phyloP scores from a whole-genome alignment of 2,329 filamentous ascomycete species.

The Fusarium torreyae region DNA sequence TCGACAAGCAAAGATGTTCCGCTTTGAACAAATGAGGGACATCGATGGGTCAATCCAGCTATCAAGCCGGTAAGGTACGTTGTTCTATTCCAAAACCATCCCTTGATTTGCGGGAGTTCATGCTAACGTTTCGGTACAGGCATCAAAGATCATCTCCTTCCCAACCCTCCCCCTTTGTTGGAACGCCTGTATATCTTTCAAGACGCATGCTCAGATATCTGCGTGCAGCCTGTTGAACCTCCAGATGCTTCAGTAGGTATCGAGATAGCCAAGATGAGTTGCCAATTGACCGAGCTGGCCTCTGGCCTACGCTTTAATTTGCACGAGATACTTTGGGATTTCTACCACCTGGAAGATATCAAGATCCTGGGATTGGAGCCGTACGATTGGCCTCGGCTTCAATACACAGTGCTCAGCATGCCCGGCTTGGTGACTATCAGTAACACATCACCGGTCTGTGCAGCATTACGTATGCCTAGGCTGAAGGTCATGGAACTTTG shows the following conservation, averaged over 20 bases:
- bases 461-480: neutral
- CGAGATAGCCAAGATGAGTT: neutral
- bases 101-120: neutral
- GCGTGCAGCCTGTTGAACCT: neutral
- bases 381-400: neutral
- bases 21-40: neutral
- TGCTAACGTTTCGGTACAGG: neutral
- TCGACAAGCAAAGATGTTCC: neutral
- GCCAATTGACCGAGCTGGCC: neutral
- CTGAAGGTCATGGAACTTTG: neutral
- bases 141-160: neutral
- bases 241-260: neutral
- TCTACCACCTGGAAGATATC: neutral
- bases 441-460: neutral
- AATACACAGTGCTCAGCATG: neutral
- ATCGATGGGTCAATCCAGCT: neutral
- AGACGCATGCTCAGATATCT: neutral
- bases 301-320: neutral
- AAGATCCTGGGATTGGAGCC: neutral
- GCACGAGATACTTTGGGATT: neutral
- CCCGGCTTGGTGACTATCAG: neutral
- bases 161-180: neutral
- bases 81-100: neutral
- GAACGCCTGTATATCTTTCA: neutral
- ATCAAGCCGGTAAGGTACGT: neutral